These are phyloP conservation scores for Podila minutissima DNA, from an alignment of 192 early-diverging fungal species.

Conservation along the genomic window DNA sequence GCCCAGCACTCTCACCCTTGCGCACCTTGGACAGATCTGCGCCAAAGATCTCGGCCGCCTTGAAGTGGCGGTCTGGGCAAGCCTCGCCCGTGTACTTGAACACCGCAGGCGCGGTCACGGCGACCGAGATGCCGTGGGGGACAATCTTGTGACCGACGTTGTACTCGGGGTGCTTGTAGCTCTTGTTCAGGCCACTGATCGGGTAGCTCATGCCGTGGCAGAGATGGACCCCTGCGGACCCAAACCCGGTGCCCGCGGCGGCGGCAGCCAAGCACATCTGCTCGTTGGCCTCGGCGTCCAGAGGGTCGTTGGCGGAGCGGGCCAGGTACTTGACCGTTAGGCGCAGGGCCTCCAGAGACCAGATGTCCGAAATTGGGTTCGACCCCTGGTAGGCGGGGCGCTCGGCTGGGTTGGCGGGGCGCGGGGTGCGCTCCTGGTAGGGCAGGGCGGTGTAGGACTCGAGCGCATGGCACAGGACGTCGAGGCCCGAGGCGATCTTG, in stretches of 20 bases:
- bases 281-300: constrained; percentile 68
- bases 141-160: constrained; percentile 78
- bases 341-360: constrained; percentile 81
- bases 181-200: constrained; percentile 86
- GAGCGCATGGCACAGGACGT: constrained; percentile 91
- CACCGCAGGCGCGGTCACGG: constrained; percentile 90
- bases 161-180: constrained; percentile 86
- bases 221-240: constrained; percentile 87
- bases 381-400: constrained; percentile 94
- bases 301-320: constrained; percentile 73
- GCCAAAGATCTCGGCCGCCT: constrained; percentile 80
- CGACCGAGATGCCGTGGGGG: constrained; percentile 77
- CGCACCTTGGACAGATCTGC: constrained; percentile 57
- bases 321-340: constrained; percentile 86
- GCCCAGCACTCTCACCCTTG: constrained; percentile 76
- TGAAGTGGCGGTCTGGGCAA: constrained; percentile 88
- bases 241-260: constrained; percentile 91
- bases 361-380: constrained; percentile 93
- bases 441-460: constrained; percentile 94
- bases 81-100: constrained; percentile 85
- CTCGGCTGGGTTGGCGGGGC: constrained; percentile 81
- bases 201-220: constrained; percentile 58
- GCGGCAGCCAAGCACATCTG: constrained; percentile 93
- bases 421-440: constrained; percentile 77
- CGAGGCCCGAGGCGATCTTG: constrained; percentile 85